Percentiles rank a stretch among this genome's conserved stretches.
These are phyloP conservation scores for Zygosaccharomyces pseudobailii DNA, from an alignment of 1,139 yeast species.

Conservation along the genomic window DNA sequence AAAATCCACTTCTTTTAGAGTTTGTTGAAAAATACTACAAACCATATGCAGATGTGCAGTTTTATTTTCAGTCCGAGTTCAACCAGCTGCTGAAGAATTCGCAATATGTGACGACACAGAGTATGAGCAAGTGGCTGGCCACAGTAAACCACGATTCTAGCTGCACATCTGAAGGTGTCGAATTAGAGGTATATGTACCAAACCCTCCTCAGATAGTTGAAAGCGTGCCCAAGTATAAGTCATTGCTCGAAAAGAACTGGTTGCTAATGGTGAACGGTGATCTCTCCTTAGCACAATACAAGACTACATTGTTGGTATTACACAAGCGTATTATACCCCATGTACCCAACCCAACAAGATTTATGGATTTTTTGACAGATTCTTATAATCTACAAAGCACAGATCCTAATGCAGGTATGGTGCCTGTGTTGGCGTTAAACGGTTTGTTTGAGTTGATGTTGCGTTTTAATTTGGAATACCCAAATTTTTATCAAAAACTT, in stretches of 20 bases:
- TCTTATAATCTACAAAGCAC: slow-evolving; percentile 49
- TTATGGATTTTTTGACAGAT: slow-evolving; percentile 92
- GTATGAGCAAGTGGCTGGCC: slow-evolving; percentile 37
- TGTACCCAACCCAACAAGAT: slow-evolving; percentile 69
- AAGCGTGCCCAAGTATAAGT: slow-evolving; percentile 54
- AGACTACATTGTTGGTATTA: slow-evolving; percentile 59
- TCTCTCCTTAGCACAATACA: slow-evolving; percentile 53
- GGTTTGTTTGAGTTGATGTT: slow-evolving; percentile 86
- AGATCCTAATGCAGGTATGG: slow-evolving; percentile 48
- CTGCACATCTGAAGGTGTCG: slow-evolving; percentile 27
- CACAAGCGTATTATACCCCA: slow-evolving; percentile 84
- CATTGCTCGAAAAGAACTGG: slow-evolving; percentile 68
- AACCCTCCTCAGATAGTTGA: slow-evolving; percentile 53
- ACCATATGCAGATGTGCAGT: slow-evolving; percentile 62
- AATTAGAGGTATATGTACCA: slow-evolving; percentile 39
- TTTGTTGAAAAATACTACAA: slow-evolving; percentile 53
- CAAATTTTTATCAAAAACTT: slow-evolving; percentile 78
- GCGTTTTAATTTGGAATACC: slow-evolving; percentile 81
- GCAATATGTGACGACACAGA: slow-evolving; percentile 8
- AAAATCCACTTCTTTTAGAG: slow-evolving; percentile 54
- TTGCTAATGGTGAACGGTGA: slow-evolving; percentile 48
- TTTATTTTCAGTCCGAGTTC: slow-evolving; percentile 51
- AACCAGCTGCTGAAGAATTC: slow-evolving; percentile 22
- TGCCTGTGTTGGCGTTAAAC: slow-evolving; percentile 78
- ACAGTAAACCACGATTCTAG: slow-evolving; percentile 37